Percentiles rank a stretch among this genome's conserved stretches.
Evolutionary conservation across 257 asterid species (phyloP).

Genomic region (Solanum corneliomulleri): DNA sequence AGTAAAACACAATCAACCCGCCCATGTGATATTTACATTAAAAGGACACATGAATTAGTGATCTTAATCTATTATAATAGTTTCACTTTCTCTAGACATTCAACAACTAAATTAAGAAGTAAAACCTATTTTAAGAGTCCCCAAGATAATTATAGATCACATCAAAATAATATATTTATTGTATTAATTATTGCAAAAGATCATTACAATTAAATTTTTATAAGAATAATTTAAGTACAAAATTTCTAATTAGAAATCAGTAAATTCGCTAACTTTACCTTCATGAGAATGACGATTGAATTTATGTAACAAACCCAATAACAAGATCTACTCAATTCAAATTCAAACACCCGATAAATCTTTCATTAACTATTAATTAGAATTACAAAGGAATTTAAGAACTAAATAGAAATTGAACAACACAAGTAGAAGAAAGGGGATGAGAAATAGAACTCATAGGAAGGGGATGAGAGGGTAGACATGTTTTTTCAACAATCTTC

Average conservation of each 20-base stretch:
- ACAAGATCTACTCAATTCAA: too few relatives aligned
- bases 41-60: background rate
- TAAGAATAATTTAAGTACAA: too few relatives aligned
- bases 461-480: too few relatives aligned
- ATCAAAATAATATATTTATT: background rate
- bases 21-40: background rate
- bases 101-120: background rate
- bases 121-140: background rate
- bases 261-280: background rate
- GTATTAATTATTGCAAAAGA: background rate
- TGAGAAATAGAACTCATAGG: too few relatives aligned
- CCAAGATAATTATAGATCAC: background rate
- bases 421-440: too few relatives aligned
- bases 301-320: background rate
- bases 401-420: too few relatives aligned
- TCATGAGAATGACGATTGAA: background rate
- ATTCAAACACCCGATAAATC: too few relatives aligned
- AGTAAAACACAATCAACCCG: background rate
- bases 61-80: too few relatives aligned
- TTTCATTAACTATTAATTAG: too few relatives aligned
- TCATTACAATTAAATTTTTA: too few relatives aligned
- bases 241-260: background rate
- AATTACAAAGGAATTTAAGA: too few relatives aligned
- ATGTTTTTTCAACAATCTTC: too few relatives aligned
- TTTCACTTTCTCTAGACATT: background rate